A percentile compares a stretch with the other conserved stretches of the same genome.
These are phyloP conservation scores for Fusarium tanahbumbuense DNA, from an alignment of 2,329 filamentous ascomycete species.

Conservation along the genomic window DNA sequence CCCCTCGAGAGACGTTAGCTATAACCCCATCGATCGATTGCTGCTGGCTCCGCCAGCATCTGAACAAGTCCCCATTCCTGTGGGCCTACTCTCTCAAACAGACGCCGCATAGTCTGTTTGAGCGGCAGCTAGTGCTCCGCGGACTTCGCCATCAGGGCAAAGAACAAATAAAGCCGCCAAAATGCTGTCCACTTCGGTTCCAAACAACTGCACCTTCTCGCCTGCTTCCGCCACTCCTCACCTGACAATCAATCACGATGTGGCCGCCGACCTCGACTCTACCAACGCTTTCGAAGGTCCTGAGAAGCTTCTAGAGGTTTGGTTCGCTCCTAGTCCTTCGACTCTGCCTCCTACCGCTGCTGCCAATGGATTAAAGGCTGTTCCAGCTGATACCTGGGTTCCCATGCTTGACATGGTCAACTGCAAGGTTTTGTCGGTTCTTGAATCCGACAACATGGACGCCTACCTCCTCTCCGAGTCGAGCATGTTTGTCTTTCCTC, in stretches of 20 bases:
- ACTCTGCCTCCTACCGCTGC: constrained; percentile 77
- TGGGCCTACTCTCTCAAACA: constrained; percentile 99
- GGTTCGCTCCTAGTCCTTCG: constrained; percentile 87
- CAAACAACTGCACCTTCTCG: constrained; percentile 84
- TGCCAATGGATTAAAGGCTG: constrained; percentile 84
- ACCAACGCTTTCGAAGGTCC: constrained; percentile 98
- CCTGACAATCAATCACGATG: constrained; percentile 96
- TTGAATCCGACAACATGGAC: constrained; percentile 93
- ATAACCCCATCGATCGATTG: constrained; percentile 60
- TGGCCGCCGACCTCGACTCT: constrained; percentile 91
- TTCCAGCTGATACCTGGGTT: constrained; percentile 88
- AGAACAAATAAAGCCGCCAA: constrained; percentile 36
- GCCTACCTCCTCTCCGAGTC: constrained; percentile 98
- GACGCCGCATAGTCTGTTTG: constrained; percentile 96
- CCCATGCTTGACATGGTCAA: constrained; percentile 98
- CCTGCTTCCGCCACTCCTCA: constrained; percentile 86
- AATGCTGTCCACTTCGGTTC: constrained; percentile 87
- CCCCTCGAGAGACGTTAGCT: constrained; percentile 72
- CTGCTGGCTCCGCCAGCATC: constrained; percentile 92
- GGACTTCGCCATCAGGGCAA: constrained; percentile 63
- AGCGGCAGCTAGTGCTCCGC: constrained; percentile 97
- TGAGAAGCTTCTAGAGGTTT: constrained; percentile 98
- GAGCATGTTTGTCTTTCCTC: constrained; percentile 99
- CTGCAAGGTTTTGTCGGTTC: constrained; percentile 95
- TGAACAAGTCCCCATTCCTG: constrained; percentile 69